phyloP scores from a whole-genome alignment of 495 filamentous ascomycete genomes.

The Amniculicola lignicola region DNA sequence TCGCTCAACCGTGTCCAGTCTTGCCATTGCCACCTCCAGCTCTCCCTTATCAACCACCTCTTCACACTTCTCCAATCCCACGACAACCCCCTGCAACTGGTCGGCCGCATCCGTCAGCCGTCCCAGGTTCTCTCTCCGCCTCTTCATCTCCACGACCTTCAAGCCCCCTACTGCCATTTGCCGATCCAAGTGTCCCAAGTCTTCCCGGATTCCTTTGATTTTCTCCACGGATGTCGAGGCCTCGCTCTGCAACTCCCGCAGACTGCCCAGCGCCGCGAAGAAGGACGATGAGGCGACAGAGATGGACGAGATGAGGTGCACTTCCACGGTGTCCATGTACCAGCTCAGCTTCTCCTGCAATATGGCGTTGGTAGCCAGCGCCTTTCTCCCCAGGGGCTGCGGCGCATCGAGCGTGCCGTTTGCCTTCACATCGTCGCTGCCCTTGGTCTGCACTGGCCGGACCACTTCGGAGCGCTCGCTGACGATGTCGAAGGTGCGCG shows the following conservation, averaged over 20 bases:
- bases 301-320: constrained; percentile 94
- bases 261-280: constrained; percentile 88
- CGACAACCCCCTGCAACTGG: constrained; percentile 76
- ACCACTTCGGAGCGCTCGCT: constrained; percentile 94
- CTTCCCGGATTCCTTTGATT: constrained; percentile 76
- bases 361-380: constrained; percentile 93
- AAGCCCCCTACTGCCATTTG: constrained; percentile 86
- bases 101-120: constrained; percentile 77
- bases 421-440: constrained; percentile 51
- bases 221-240: constrained; percentile 85
- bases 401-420: constrained; percentile 65
- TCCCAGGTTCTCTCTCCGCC: constrained; percentile 77
- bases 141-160: constrained; percentile 77
- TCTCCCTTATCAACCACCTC: constrained; percentile 75
- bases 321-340: constrained; percentile 99
- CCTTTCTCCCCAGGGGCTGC: constrained; percentile 61
- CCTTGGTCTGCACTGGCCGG: constrained; percentile 56
- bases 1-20: constrained; percentile 70
- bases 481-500: constrained; percentile 92
- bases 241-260: constrained; percentile 86
- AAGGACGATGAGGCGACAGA: constrained; percentile 93
- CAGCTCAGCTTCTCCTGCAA: constrained; percentile 98
- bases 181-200: constrained; percentile 74
- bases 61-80: constrained; percentile 73
- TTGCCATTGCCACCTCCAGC: constrained; percentile 72